These are phyloP conservation scores for Diplodia corticola DNA, from an alignment of 2,329 filamentous ascomycete species.

Conservation along the genomic window DNA sequence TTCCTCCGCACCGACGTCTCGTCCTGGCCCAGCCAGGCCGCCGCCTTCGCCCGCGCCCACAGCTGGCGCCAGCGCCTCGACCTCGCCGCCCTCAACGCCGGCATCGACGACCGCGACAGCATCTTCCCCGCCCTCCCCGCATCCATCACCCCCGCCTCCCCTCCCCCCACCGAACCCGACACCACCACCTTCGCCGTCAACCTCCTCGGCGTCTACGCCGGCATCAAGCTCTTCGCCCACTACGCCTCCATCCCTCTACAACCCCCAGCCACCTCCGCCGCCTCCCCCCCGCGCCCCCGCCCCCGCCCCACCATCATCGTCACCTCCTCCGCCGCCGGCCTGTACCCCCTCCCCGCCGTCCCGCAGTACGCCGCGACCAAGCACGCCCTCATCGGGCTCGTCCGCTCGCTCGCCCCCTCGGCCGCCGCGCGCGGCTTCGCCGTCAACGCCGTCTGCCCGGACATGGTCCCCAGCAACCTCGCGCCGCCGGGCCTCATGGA, in stretches of 20 bases:
- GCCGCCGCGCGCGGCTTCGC: slow-evolving; percentile 28
- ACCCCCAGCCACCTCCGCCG: not conserved
- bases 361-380: slow-evolving; percentile 42
- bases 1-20: slow-evolving; percentile 46
- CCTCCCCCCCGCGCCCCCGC: too few species aligned
- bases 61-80: slow-evolving; percentile 46
- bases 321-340: slow-evolving; percentile 36
- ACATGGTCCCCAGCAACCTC: slow-evolving; percentile 33
- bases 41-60: slow-evolving; percentile 43
- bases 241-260: slow-evolving; percentile 32
- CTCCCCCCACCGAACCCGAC: slow-evolving; percentile 35
- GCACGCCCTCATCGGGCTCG: slow-evolving; percentile 39
- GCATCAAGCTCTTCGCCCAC: slow-evolving; percentile 41
- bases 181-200: slow-evolving; percentile 39
- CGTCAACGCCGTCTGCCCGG: slow-evolving; percentile 36
- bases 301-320: slow-evolving; percentile 36
- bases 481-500: slow-evolving; percentile 35
- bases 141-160: slow-evolving; percentile 24
- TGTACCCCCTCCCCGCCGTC: slow-evolving; percentile 36
- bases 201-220: slow-evolving; percentile 37
- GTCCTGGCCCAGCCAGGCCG: slow-evolving; percentile 41
- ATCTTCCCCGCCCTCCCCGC: slow-evolving; percentile 32
- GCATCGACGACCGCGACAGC: slow-evolving; percentile 39
- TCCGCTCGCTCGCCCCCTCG: slow-evolving; percentile 30
- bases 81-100: slow-evolving; percentile 47